A percentile compares a stretch with the other conserved stretches of the same genome.
Conservation (phyloP, 345 rosid genomes). For the Trapa bicornis region DNA sequence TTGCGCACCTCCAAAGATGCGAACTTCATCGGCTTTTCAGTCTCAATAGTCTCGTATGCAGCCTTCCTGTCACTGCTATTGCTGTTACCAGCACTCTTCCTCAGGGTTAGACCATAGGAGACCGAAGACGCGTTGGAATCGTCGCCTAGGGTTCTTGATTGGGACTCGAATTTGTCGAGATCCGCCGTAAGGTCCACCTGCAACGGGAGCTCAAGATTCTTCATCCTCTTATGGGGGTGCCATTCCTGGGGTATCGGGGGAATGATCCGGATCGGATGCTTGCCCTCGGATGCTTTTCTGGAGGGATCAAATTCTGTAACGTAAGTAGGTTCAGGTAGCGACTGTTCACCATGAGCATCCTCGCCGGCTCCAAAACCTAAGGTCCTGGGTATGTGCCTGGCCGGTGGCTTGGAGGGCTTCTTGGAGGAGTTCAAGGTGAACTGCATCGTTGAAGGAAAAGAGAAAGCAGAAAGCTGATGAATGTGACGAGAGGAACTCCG, state of each 20-base stretch:
- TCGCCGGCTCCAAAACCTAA: slow-evolving; percentile 13
- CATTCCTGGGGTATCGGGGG: slow-evolving; percentile 49
- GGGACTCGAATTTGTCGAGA: slow-evolving; percentile 37
- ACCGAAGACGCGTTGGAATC: slow-evolving; percentile 9
- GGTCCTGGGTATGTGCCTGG: slow-evolving; percentile 20
- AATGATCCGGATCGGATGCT: slow-evolving; percentile 24
- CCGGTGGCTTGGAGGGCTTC: slow-evolving; percentile 24
- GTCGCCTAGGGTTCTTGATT: slow-evolving; percentile 16
- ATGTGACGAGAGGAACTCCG: neutral
- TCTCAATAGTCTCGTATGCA: neutral
- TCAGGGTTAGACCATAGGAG: slow-evolving; percentile 55
- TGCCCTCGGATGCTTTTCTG: slow-evolving; percentile 23
- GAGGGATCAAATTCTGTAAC: slow-evolving; percentile 51
- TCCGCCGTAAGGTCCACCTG: slow-evolving; percentile 17
- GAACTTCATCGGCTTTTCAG: slow-evolving; percentile 2
- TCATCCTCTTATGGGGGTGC: slow-evolving; percentile 50
- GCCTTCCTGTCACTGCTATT: neutral
- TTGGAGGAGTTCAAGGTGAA: slow-evolving; percentile 40
- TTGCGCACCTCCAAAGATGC: slow-evolving; percentile 24
- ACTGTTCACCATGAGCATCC: slow-evolving; percentile 7
- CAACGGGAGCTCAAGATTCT: slow-evolving; percentile 44
- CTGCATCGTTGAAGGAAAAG: slow-evolving; percentile 27
- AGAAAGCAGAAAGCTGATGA: neutral
- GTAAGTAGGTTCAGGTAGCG: slow-evolving; percentile 17
- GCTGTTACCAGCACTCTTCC: slow-evolving; percentile 13